Evolutionary conservation across 1,284 basidiomycete genomes (phyloP).

Genomic region (Ganoderma resinaceum): DNA sequence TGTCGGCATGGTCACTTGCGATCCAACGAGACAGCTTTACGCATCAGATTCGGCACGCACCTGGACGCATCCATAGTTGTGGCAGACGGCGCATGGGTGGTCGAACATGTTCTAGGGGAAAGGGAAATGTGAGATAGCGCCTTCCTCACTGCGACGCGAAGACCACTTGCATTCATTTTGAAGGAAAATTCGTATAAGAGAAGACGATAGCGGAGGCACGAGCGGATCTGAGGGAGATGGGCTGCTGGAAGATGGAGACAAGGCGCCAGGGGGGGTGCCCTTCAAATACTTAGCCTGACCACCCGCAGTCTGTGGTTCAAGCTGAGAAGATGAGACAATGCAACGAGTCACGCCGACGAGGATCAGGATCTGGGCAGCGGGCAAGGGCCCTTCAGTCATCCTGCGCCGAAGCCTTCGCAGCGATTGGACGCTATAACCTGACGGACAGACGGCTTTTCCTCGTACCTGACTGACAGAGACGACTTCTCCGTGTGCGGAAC

Average conservation of each 20-base stretch:
- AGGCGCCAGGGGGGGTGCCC: neutral
- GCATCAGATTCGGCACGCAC: neutral
- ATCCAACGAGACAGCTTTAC: neutral
- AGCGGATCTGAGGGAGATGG: neutral
- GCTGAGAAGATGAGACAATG: neutral
- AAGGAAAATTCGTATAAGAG: neutral
- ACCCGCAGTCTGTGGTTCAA: neutral
- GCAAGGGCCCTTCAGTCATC: neutral
- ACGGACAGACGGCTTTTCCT: neutral
- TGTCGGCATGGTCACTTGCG: neutral
- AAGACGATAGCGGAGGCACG: neutral
- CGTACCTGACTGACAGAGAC: neutral
- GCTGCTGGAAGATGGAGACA: neutral
- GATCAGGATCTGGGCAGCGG: neutral
- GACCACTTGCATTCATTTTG: neutral
- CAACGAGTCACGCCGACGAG: too few species aligned
- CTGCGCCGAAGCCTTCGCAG: neutral
- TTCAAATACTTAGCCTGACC: neutral
- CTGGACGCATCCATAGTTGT: neutral
- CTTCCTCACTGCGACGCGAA: neutral
- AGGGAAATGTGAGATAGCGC: neutral
- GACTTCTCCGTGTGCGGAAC: neutral
- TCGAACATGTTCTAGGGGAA: neutral
- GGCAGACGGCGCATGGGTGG: neutral
- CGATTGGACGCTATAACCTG: neutral